Evolutionary conservation across 306 rosid genomes (phyloP), one percentile per base, ranked within the genome.

Genomic region (Cyamopsis tetragonoloba): DNA sequence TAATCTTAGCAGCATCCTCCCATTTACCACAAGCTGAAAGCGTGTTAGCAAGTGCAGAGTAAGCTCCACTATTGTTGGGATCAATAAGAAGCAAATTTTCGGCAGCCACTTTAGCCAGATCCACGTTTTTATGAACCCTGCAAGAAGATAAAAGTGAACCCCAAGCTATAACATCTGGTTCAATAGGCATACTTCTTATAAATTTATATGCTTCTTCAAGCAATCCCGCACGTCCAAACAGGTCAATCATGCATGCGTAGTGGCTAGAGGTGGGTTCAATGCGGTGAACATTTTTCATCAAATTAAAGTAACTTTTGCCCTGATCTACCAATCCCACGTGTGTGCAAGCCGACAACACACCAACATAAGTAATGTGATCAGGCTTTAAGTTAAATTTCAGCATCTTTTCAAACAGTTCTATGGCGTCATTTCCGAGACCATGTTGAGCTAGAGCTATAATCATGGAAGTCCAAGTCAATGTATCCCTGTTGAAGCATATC

Each of bases 381-480:
- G 98, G 96, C 77, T 83, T 80, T 66, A 85, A 47, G 67, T 86
- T 81, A 44, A 72, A 72, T 50, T 72, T 72, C 66, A 86, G 77
- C 98, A 92, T 92, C 61, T 80, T 76, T 75, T 89, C 92, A 77
- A 92, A 92, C 65, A 89, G 83, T 60, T 80, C 80, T 64, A 87
- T 81, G 74, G 98, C 90, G 77, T 87, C 91, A 38, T 86, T 81
- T 72, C 96, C 98, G 3, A 82, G 82, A 63, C 96, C 98, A 70
- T 89, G 98, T 62, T 87, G 92, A 58, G 96, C 98, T 47, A 89
- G 82, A 49, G 95, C 88, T 44, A 86, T 65, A 76, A 89, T 84
- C 95, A 92, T 92, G 78, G 95, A 87, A 59, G 91, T 85, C 98
- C 96, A 87, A 55, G 96, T 82, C 57, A 84, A 71, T 6, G 83